Evolutionary conservation across 352 stramenopile species (phyloP), one percentile per base, ranked within the genome.

Genomic region (Plasmopara halstedii): DNA sequence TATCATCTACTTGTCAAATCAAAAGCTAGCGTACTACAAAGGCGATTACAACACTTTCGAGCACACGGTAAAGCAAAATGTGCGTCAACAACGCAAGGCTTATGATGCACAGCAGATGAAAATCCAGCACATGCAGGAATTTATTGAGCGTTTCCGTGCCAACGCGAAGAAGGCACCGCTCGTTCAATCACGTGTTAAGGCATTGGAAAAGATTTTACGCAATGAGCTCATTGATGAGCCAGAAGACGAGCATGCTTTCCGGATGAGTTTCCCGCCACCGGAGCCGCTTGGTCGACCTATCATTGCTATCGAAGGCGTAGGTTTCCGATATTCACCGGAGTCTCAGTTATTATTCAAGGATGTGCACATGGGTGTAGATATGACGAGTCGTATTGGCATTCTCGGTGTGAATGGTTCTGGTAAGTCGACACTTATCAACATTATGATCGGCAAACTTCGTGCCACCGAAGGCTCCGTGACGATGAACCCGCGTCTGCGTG

Each of bases 41-140:
- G 95, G 94, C 23, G 89, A 98, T 68, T 98, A 97, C 78, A 94
- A 98, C 64, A 97, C 83, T 32, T 99, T 98, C 55, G 90, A 98
- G 42, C 85, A 86, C 56, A 96, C 89, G 36, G 69, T 85, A 51
- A 86, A 95, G 44, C 94, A 98, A 63, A 91, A 95, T 45, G 44
- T 95, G 33, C 92, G 94, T 38, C 95, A 98, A 58, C 81, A 95
- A 49, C 88, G 92, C 66, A 93, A 90, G 67, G 76, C 76, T 25
- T 93, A 88, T 58, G 78, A 93, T 25, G 78, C 78, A 14, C 78
- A 93, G 58, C 78, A 90, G 58, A 83, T 90, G 67, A 90, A 90
- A 67, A 88, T 90, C 37, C 66, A 79, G 49, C 94, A 98, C 70
- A 97, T 99, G 90, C 95, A 97, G 77, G 91, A 98, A 53, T 98